These are phyloP conservation scores for Podosphaera xanthii DNA, from an alignment of 2,329 filamentous ascomycete genomes.

Conservation along the genomic window DNA sequence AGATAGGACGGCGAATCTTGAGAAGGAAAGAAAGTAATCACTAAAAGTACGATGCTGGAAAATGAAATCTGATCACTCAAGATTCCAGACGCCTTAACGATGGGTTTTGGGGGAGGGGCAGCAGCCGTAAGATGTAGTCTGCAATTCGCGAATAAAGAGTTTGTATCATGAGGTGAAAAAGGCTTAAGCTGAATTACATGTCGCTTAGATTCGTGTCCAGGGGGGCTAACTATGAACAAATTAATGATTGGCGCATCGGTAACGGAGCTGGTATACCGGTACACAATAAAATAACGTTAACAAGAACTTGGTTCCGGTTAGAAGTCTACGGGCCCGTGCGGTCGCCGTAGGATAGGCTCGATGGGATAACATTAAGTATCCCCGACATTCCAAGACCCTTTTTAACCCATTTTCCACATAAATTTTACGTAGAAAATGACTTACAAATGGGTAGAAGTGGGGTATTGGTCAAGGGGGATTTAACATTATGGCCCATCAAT, in stretches of 20 bases:
- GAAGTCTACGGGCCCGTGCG: no score
- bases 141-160: neutral
- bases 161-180: neutral
- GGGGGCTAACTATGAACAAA: neutral
- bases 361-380: no score
- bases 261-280: neutral
- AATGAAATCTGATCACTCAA: constrained; percentile 8
- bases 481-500: no score
- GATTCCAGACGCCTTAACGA: constrained; percentile 6
- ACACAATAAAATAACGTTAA: no score
- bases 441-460: no score
- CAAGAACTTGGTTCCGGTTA: no score
- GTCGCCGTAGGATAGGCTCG: no score
- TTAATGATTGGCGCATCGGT: neutral
- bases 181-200: neutral
- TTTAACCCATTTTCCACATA: no score
- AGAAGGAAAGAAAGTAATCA: constrained; percentile 12
- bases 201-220: neutral
- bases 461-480: no score
- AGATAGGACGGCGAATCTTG: constrained; percentile 5
- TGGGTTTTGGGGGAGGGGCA: constrained; percentile 5
- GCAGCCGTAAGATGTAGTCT: neutral
- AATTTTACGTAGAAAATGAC: no score
- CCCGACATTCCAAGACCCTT: no score
- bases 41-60: constrained; percentile 12